Evolutionary conservation across 164 flowering plant species (phyloP).

Genomic region (Akebia trifoliata): DNA sequence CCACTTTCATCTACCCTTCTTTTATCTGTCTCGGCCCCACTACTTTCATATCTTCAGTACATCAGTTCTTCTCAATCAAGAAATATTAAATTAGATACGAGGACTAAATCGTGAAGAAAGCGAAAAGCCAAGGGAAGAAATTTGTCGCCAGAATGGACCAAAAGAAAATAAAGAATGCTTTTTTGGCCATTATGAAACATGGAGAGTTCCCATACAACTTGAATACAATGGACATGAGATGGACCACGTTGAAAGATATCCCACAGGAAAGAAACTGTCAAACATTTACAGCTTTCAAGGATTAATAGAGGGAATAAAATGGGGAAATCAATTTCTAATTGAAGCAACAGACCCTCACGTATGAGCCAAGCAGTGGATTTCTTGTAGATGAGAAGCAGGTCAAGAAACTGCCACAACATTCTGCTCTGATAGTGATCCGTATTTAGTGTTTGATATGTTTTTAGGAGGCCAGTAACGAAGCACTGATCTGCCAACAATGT

Average conservation of each 20-base stretch:
- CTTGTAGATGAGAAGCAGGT: constrained; percentile 15
- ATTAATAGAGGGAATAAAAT: neutral
- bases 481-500: constrained; percentile 82
- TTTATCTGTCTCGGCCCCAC: too few relatives aligned
- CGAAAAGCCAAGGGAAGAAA: too few relatives aligned
- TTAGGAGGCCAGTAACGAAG: constrained; percentile 91
- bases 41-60: too few relatives aligned
- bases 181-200: too few relatives aligned
- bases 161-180: too few relatives aligned
- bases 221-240: neutral
- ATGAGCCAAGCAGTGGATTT: constrained; percentile 1
- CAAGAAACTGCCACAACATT: constrained; percentile 41
- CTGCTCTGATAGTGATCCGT: constrained; percentile 23
- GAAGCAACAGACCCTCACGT: neutral
- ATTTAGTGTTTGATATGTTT: constrained; percentile 41
- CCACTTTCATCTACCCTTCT: too few relatives aligned
- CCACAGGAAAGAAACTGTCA: neutral
- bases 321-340: constrained; percentile 1
- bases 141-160: too few relatives aligned
- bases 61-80: too few relatives aligned
- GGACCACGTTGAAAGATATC: neutral
- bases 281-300: constrained; percentile 11
- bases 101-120: too few relatives aligned
- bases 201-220: too few relatives aligned
- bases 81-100: too few relatives aligned